These are phyloP conservation scores for Tulasnella sp. DNA, from an alignment of 768 basidiomycete genomes.

Conservation along the genomic window DNA sequence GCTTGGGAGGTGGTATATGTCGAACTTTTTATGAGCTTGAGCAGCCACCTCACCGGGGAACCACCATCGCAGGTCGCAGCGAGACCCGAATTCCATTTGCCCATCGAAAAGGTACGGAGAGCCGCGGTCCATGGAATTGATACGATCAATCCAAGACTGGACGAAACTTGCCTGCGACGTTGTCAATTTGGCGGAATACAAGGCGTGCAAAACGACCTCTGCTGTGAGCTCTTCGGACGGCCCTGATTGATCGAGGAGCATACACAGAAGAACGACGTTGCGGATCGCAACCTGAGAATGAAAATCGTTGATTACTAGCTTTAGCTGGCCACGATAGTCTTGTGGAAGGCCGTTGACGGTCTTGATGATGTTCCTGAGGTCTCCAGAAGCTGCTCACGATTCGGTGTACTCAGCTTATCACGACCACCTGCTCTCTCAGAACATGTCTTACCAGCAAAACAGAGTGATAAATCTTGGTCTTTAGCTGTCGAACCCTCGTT, in stretches of 20 bases:
- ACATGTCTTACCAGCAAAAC: conserved; percentile 16
- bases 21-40: background rate
- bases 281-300: conserved; percentile 36
- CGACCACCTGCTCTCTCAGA: background rate
- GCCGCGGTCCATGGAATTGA: conserved; percentile 31
- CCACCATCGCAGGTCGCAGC: background rate
- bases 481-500: conserved; percentile 26
- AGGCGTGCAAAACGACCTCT: conserved; percentile 48
- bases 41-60: background rate
- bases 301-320: conserved; percentile 44
- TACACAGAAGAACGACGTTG: conserved; percentile 44
- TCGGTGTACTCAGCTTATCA: background rate
- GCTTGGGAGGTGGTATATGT: background rate
- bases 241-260: conserved; percentile 38
- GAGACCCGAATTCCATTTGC: too few relatives aligned
- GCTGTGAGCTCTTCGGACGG: conserved; percentile 39
- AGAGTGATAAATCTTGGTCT: conserved; percentile 14
- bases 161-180: conserved; percentile 35
- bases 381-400: conserved; percentile 44
- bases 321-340: conserved; percentile 42
- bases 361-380: conserved; percentile 45
- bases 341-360: conserved; percentile 45
- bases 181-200: conserved; percentile 47
- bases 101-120: background rate
- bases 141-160: conserved; percentile 30